Evolutionary conservation across 208 protist genomes (phyloP).

Genomic region (Borovskyia barvae): DNA sequence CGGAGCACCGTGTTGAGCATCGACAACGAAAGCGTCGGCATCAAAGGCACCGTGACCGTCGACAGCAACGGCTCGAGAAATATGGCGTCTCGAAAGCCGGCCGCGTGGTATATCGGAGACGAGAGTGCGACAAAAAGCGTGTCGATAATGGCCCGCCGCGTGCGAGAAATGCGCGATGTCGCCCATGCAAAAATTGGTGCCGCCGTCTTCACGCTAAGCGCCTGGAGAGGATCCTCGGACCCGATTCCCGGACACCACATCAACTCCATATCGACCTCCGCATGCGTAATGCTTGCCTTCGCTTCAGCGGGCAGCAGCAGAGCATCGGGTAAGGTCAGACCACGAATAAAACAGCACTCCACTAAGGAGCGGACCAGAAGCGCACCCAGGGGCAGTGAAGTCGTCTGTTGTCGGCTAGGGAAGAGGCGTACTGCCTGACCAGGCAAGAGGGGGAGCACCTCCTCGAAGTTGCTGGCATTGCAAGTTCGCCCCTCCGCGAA

Average conservation of each 20-base stretch:
- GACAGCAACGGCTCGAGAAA: slow-evolving; percentile 74
- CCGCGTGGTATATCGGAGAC: slow-evolving; percentile 48
- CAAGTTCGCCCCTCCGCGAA: slow-evolving; percentile 70
- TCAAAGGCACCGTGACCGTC: slow-evolving; percentile 46
- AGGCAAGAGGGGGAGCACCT: slow-evolving; percentile 41
- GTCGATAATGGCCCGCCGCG: slow-evolving; percentile 50
- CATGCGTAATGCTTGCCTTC: slow-evolving; percentile 33
- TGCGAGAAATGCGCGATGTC: slow-evolving; percentile 16
- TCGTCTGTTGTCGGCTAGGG: slow-evolving; percentile 2
- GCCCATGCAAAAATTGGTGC: slow-evolving; percentile 1
- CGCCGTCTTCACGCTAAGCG: slow-evolving; percentile 1
- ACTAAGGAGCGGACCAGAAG: slow-evolving; percentile 68
- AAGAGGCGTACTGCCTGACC: slow-evolving; percentile 19
- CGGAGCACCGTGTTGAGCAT: slow-evolving; percentile 73
- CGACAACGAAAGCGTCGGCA: slow-evolving; percentile 72
- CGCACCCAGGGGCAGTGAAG: slow-evolving; percentile 29
- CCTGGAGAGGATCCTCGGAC: slow-evolving; percentile 33
- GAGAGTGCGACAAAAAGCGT: slow-evolving; percentile 52
- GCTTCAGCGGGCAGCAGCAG: slow-evolving; percentile 15
- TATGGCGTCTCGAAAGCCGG: slow-evolving; percentile 55
- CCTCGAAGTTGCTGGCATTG: slow-evolving; percentile 46
- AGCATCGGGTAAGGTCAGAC: slow-evolving; percentile 42
- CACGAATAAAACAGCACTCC: slow-evolving; percentile 84
- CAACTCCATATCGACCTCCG: slow-evolving; percentile 44
- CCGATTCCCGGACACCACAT: slow-evolving; percentile 72